A percentile compares a stretch with the other conserved stretches of the same genome.
phyloP scores from a whole-genome alignment of 2,329 filamentous ascomycete genomes.

The Lanzia echinophila region DNA sequence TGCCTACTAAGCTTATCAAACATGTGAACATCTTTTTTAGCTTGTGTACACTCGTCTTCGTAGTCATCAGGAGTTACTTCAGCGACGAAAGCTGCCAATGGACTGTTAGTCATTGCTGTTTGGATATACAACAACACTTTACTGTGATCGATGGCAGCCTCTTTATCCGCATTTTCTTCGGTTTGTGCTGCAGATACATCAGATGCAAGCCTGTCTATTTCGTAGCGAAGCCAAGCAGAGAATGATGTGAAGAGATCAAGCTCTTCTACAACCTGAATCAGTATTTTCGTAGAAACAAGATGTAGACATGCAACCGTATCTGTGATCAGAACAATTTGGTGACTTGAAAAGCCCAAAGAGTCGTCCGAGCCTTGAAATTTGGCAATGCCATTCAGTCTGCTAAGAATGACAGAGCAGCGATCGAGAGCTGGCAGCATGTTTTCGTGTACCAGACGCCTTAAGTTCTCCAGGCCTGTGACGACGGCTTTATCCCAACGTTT shows the following conservation, averaged over 20 bases:
- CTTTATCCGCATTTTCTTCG: constrained; percentile 71
- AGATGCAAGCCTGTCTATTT: constrained; percentile 71
- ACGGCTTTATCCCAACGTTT: constrained; percentile 94
- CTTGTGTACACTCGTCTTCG: constrained; percentile 38
- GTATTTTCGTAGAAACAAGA: constrained; percentile 65
- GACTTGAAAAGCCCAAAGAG: constrained; percentile 58
- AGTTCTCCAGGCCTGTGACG: constrained; percentile 65
- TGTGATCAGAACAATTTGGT: constrained; percentile 56
- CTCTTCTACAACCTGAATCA: constrained; percentile 68
- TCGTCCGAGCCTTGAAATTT: constrained; percentile 65
- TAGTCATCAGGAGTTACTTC: constrained; percentile 45
- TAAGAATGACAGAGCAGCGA: constrained; percentile 72
- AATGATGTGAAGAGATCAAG: constrained; percentile 71
- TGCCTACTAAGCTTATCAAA: constrained; percentile 40
- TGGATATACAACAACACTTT: constrained; percentile 74
- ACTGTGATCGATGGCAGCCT: constrained; percentile 65
- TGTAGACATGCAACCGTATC: constrained; percentile 71
- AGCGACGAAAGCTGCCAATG: constrained; percentile 54
- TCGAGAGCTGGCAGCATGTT: constrained; percentile 86
- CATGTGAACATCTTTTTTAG: constrained; percentile 40
- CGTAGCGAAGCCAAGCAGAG: constrained; percentile 74
- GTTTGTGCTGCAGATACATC: constrained; percentile 48
- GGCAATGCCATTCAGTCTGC: constrained; percentile 75
- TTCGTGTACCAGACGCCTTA: constrained; percentile 74
- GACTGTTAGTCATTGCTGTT: constrained; percentile 59